Evolutionary conservation across 139 green algal species (phyloP).

Genomic region (Pycnococcus provasolii): DNA sequence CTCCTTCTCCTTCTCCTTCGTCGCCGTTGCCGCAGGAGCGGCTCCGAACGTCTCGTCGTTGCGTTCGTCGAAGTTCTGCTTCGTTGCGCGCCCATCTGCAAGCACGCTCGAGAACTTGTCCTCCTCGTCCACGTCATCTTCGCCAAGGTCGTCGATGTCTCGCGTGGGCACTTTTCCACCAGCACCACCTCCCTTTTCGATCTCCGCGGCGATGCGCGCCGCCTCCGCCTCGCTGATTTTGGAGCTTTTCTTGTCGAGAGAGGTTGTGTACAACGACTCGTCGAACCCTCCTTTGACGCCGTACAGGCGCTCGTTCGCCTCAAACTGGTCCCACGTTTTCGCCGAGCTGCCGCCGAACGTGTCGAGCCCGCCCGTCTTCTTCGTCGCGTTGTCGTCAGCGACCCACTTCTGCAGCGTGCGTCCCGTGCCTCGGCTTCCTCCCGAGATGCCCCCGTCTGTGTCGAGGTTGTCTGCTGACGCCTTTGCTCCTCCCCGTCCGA

Average conservation of each 20-base stretch:
- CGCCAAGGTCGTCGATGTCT: constrained; percentile 2
- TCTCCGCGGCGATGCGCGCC: constrained; percentile 16
- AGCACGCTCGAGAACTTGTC: too few species aligned
- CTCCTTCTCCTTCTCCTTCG: background rate
- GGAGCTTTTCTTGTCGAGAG: constrained; percentile 1
- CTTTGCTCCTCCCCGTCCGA: too few species aligned
- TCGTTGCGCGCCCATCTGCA: too few species aligned
- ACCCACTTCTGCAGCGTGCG: constrained; percentile 10
- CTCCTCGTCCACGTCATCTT: constrained; percentile 3
- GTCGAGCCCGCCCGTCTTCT: background rate
- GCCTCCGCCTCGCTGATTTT: constrained; percentile 12
- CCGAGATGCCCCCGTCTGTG: constrained; percentile 16
- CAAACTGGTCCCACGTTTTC: constrained; percentile 13
- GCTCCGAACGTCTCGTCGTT: background rate
- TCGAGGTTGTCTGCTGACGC: background rate
- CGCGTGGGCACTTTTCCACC: constrained; percentile 5
- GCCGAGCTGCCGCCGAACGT: background rate
- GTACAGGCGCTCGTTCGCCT: constrained; percentile 12
- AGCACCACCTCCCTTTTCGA: constrained; percentile 2
- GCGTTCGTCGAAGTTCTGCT: background rate
- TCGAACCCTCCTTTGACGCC: constrained; percentile 11
- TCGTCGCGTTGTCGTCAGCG: background rate
- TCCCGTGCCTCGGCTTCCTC: background rate
- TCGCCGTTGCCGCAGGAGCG: background rate
- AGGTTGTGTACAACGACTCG: constrained; percentile 15